Evolutionary conservation across 1,139 yeast species (phyloP), one percentile per base, ranked within the genome.

Genomic region (Yamadazyma atlantica): DNA sequence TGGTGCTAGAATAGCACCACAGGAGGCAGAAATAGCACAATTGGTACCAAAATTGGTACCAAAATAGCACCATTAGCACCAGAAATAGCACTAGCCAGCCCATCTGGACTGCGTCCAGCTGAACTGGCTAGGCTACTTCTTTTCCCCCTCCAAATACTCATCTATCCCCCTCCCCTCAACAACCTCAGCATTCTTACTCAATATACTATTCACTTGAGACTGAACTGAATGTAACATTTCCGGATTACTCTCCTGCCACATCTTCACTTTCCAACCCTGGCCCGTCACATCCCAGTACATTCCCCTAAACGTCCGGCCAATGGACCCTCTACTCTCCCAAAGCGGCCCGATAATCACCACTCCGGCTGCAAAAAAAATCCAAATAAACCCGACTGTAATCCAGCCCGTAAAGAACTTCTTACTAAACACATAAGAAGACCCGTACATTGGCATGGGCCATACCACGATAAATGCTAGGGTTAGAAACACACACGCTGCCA

Each of bases 381-480:
- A 83, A 44, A 83, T 78, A 39, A 84, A 78, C 47, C 83, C 78
- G 29, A 86, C 90, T 36, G 72, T 76, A 39, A 86, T 73, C 95
- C 95, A 86, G 38, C 94, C 95, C 7, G 89, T 83, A 60, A 86
- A 86, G 62, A 85, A 85, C 39, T 58, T 60, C 59, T 75, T 80
- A 37, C 86, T 78, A 61, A 86, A 86, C 35, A 86, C 68, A 55
- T 86, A 86, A 1, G 74, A 69, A 1, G 82, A 57, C 29, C 95
- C 95, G 55, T 82, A 86, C 89, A 86, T 81, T 42, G 95, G 94
- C 85, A 86, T 82, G 51, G 95, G 95, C 88, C 90, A 85, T 30
- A 85, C 57, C 29, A 86, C 73, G 29, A 85, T 61, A 40, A 86
- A 68, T 39, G 81, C 70, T 13, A 85, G 48, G 3, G 87, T 78